A percentile compares a stretch with the other conserved stretches of the same genome.
phyloP scores from a whole-genome alignment of 2,329 filamentous ascomycete genomes.

The Fusarium irregulare region DNA sequence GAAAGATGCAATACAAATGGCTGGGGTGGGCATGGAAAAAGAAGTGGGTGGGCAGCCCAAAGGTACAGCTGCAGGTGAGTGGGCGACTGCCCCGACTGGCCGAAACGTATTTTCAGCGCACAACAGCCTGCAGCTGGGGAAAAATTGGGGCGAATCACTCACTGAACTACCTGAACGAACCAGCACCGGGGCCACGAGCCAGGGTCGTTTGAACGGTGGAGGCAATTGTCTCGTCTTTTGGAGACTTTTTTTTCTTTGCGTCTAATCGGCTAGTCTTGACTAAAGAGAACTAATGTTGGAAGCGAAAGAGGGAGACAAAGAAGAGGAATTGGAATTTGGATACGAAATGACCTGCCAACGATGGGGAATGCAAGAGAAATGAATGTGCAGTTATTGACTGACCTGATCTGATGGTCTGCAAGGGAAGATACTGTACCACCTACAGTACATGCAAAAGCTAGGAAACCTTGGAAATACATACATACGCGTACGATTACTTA shows the following conservation, averaged over 20 bases:
- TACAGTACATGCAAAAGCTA: background rate
- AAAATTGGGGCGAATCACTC: constrained; percentile 26
- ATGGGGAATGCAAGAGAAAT: constrained; percentile 30
- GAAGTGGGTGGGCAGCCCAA: constrained; percentile 13
- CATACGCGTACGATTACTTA: constrained; percentile 21
- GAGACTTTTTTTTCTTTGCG: background rate
- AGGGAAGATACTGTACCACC: background rate
- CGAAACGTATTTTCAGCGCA: constrained; percentile 13
- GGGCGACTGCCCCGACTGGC: background rate
- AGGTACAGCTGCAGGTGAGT: background rate
- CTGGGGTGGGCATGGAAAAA: constrained; percentile 9
- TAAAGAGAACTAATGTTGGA: background rate
- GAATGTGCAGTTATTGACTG: background rate
- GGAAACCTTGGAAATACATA: constrained; percentile 18
- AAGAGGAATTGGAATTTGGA: constrained; percentile 11
- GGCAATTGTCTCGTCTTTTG: constrained; percentile 9
- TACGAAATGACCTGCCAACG: constrained; percentile 22
- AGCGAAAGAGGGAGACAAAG: background rate
- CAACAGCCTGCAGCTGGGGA: constrained; percentile 26
- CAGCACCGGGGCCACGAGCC: background rate
- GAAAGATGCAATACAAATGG: constrained; percentile 6
- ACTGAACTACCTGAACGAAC: background rate
- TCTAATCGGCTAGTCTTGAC: background rate
- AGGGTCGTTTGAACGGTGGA: constrained; percentile 10
- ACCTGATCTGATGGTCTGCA: background rate